Evolutionary conservation across 441 rosid species (phyloP).

Genomic region (Flueggea neowawraea): DNA sequence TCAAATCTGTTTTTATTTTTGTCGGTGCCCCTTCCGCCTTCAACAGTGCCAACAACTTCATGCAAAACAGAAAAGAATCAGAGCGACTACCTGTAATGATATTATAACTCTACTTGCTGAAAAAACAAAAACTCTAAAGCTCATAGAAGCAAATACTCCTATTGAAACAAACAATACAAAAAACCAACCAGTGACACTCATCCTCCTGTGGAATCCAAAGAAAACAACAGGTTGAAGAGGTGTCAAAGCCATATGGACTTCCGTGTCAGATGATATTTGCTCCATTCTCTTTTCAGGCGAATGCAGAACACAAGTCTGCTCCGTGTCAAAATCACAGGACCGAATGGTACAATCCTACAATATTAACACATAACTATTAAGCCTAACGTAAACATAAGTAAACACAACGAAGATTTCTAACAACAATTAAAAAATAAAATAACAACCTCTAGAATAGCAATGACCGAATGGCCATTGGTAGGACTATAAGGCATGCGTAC

Average conservation of each 20-base stretch:
- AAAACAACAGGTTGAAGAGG: constrained; percentile 97
- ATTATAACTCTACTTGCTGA: constrained; percentile 4
- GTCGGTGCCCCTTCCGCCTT: constrained; percentile 96
- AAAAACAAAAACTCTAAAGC: background rate
- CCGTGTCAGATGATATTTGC: constrained; percentile 68
- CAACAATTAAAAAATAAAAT: background rate
- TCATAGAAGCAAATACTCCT: background rate
- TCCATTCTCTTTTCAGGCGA: constrained; percentile 95
- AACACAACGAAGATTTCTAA: background rate
- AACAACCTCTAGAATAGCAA: constrained; percentile 86
- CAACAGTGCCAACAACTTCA: constrained; percentile 98
- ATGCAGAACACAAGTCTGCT: constrained; percentile 94
- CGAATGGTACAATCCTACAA: constrained; percentile 94
- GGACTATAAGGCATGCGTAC: constrained; percentile 92
- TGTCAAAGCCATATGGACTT: constrained; percentile 97
- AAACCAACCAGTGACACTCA: constrained; percentile 94
- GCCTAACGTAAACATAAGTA: background rate
- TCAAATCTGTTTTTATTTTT: constrained; percentile 95
- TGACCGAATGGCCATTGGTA: constrained; percentile 72
- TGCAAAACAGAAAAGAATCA: constrained; percentile 20
- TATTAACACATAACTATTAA: too few species aligned
- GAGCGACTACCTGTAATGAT: constrained; percentile 2
- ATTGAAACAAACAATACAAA: background rate
- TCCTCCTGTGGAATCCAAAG: constrained; percentile 88
- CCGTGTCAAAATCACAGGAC: constrained; percentile 95